Conservation (phyloP, 2,329 filamentous ascomycete genomes). For the Xenosphaeropsis pyriputrescens region DNA sequence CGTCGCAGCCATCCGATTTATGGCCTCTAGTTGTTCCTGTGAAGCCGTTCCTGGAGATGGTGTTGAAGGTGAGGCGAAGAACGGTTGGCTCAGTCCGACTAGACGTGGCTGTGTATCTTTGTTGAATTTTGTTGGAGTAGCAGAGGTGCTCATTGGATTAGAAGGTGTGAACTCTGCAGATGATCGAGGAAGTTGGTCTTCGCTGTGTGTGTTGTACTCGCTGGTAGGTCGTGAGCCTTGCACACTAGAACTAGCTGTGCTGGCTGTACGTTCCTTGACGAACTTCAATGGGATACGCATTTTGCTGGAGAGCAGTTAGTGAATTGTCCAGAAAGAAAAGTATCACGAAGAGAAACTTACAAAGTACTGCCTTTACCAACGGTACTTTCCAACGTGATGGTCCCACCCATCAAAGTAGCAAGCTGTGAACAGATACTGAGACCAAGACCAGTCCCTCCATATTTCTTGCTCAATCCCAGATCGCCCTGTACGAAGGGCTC, state of each 20-base stretch:
- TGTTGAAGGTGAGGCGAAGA: slow-evolving; percentile 34
- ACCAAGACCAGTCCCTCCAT: slow-evolving; percentile 76
- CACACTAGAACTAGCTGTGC: slow-evolving; percentile 10
- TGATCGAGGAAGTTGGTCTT: not conserved
- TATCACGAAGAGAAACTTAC: no score
- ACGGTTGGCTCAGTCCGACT: slow-evolving; percentile 71
- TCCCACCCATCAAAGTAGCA: slow-evolving; percentile 69
- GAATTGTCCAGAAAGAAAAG: no score
- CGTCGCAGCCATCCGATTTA: slow-evolving; percentile 47
- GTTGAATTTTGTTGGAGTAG: slow-evolving; percentile 24
- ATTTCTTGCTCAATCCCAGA: slow-evolving; percentile 76
- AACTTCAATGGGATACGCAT: slow-evolving; percentile 73
- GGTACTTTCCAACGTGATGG: slow-evolving; percentile 55
- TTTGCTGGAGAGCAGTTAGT: slow-evolving; percentile 20
- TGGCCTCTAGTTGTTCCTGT: slow-evolving; percentile 47
- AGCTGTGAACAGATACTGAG: slow-evolving; percentile 83
- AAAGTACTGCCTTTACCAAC: slow-evolving; percentile 67
- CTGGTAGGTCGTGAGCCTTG: slow-evolving; percentile 17
- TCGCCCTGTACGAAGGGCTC: slow-evolving; percentile 95
- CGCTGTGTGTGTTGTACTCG: slow-evolving; percentile 11
- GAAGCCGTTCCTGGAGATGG: slow-evolving; percentile 12
- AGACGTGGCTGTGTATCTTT: slow-evolving; percentile 61
- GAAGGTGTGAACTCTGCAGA: not conserved
- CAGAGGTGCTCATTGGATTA: not conserved
- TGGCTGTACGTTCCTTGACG: slow-evolving; percentile 44